Evolutionary conservation across 2,329 filamentous ascomycete genomes (phyloP), one percentile per base, ranked within the genome.

Genomic region (Anisogramma anomala): DNA sequence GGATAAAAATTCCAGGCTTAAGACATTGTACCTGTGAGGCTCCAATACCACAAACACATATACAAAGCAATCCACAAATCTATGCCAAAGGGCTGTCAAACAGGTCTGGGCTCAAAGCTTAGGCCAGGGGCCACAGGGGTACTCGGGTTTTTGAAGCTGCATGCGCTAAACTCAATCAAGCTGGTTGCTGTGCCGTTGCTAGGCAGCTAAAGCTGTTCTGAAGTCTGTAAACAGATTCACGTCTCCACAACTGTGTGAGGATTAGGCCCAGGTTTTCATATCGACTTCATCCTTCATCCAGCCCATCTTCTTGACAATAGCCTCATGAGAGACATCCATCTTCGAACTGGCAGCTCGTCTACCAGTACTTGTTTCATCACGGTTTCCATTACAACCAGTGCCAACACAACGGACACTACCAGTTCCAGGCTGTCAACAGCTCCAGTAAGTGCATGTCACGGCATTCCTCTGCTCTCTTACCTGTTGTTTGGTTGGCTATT

Each of bases 161-260:
- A 15, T 20, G 20, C 4, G n/a, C 30, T 34, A 41, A 20, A 13
- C 38, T 17, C 10, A 3, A 28, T 27, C 10, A 19, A 20, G 38
- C 13, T 14, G 9, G 38, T 41, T 41, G 39, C 34, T 42, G 39
- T 30, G 39, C 34, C 19, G 39, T 42, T 36, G 39, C 39, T 36
- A 36, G 22, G 33, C 26, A 10, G 6, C 5, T 9, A 23, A 23
- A 23, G 6, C 22, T n/a, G n/a, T n/a, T n/a, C n/a, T n/a, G 11
- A 30, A 18, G 27, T 20, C n/a, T 36, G 18, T 35, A 25, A 19
- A 37, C 36, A 42, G 25, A 41, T 34, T n/a, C 38, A 32, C 38
- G 38, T 41, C 31, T 30, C 38, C 38, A 40, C 30, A 33, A n/a
- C 19, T 26, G 30, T 20, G 23, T 15, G 7, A 2, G 4, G 13